Evolutionary conservation across 768 basidiomycete genomes (phyloP), one percentile per base, ranked within the genome.

Genomic region (Trametes cinnabarina): DNA sequence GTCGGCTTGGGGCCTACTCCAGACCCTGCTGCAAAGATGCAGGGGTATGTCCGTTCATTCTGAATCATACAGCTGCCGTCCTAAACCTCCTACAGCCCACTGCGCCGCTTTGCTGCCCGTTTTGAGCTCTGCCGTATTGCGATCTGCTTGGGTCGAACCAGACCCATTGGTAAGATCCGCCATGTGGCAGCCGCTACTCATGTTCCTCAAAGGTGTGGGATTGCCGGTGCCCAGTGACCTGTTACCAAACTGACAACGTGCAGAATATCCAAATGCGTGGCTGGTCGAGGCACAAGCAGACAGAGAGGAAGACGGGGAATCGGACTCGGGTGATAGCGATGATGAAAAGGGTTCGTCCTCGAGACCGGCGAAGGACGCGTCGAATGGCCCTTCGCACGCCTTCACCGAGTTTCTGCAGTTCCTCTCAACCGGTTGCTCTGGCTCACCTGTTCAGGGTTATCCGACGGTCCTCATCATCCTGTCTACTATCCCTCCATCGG

Each of bases 321-420:
- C 66, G n/a, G 67, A 66, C 14, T 58, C 55, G 2, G 70, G 65
- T 1, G 74, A 72, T 2, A 70, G 69, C 1, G 75, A 76, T 1
- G 79, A 78, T 0, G 68, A 69, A 1, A 68, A 72, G 2, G 46
- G 44, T 7, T 8, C 56, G 4, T 48, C 41, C 9, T n/a, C 52
- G 0, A 14, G 49, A 8, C 49, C 49, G 9, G 48, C 54, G 10
- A 63, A 56, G 53, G 42, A 39, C 0, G n/a, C 43, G 17, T n/a
- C 43, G 10, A 20, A 34, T 23, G 35, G 23, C 37, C 30, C 37
- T 26, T 82, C 79, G 10, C 65, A 67, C 22, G 82, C 85, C 2
- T 96, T 89, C 66, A 70, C 66, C 14, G 85, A 88, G 47, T 94
- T 98, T 71, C 74, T 94, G 20, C 80, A 79, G 35, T 97, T 94